A percentile compares a stretch with the other conserved stretches of the same genome.
phyloP scores from a whole-genome alignment of 2,329 filamentous ascomycete genomes.

The Fusarium armeniacum region DNA sequence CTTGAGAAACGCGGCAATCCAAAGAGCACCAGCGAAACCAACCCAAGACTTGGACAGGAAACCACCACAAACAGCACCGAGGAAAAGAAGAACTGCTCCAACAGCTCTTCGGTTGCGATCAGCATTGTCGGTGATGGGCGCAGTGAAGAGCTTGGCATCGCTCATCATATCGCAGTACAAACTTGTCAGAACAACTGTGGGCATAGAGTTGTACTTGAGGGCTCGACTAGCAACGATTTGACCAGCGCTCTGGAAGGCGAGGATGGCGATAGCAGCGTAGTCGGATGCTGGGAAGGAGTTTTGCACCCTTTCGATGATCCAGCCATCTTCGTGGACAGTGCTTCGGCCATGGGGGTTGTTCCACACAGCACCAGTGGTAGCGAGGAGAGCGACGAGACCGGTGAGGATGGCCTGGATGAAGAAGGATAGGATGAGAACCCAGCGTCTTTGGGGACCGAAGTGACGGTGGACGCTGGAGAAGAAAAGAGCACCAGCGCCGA shows the following conservation, averaged over 20 bases:
- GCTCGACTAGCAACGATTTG: slow-evolving; percentile 49
- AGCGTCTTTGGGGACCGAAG: slow-evolving; percentile 49
- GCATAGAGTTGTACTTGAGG: slow-evolving; percentile 49
- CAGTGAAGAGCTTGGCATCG: slow-evolving; percentile 47
- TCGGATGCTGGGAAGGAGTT: slow-evolving; percentile 46
- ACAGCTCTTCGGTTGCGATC: slow-evolving; percentile 43
- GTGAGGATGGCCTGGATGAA: slow-evolving; percentile 44
- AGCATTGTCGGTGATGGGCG: slow-evolving; percentile 45
- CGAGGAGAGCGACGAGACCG: slow-evolving; percentile 46
- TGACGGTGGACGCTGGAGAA: slow-evolving; percentile 49
- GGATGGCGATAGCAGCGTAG: slow-evolving; percentile 45
- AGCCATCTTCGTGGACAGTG: slow-evolving; percentile 35
- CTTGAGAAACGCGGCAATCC: slow-evolving; percentile 50
- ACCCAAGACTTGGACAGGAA: slow-evolving; percentile 50
- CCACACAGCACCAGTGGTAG: slow-evolving; percentile 43
- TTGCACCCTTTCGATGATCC: slow-evolving; percentile 43
- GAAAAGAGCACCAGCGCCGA: slow-evolving; percentile 47
- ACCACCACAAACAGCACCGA: slow-evolving; percentile 44
- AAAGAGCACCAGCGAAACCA: slow-evolving; percentile 48
- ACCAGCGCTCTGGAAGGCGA: slow-evolving; percentile 48
- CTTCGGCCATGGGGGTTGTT: slow-evolving; percentile 37
- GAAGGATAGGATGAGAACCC: slow-evolving; percentile 47
- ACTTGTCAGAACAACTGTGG: slow-evolving; percentile 48
- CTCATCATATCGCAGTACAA: slow-evolving; percentile 51
- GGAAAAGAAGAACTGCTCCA: slow-evolving; percentile 44